Base-by-base conservation (phyloP, 2,329 filamentous ascomycete genomes). In the Trichoderma afroharzianum region DNA sequence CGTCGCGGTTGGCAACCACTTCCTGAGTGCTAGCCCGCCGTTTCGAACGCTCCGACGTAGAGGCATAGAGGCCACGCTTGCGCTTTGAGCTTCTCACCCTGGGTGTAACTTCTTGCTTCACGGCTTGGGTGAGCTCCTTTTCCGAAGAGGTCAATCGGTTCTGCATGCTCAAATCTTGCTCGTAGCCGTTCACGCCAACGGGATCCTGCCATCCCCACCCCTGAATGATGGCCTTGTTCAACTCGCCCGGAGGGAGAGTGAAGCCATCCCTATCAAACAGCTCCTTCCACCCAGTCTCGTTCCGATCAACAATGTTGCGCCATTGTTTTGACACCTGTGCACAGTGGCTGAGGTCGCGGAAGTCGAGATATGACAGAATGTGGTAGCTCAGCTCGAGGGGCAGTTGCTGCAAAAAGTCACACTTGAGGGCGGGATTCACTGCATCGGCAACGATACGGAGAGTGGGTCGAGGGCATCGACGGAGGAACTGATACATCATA, bases 141-240 rank as follows among this genome's bases (percentile, higher is more conserved):
- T 90, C 88, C 6, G 85, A 84, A 5, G 85, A 86, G 5, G 85
- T 86, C 67, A 89, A 80, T 64, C 82, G 85, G 73, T 79, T 86
- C 58, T 85, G 84, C 73, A 85, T 81, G 80, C 93, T 93, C 63
- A 98, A 82, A 78, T 99, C 95, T 71, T 89, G 87, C 80, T 99
- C 96, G 70, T 88, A 93, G 28, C 92, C 93, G 68, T 93, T 88
- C 4, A 86, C 81, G 0, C 92, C 92, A 70, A 90, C 88, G 0
- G 95, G 93, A 78, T 95, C 93, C 79, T 99, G 96, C 94, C 96
- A 99, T 15, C 95, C 96, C 96, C 96, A 99, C 15, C 96, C 96
- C 83, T 98, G 93, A 55, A 86, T 85, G 70, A 98, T 94, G 33
- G 96, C 95, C 76, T 91, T 91, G 74, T 93, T 90, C 28, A 99